Percentiles rank a stretch among this genome's conserved stretches.
Conservation (phyloP, 2,329 filamentous ascomycete genomes). For the Aspergillus carbonarius region DNA sequence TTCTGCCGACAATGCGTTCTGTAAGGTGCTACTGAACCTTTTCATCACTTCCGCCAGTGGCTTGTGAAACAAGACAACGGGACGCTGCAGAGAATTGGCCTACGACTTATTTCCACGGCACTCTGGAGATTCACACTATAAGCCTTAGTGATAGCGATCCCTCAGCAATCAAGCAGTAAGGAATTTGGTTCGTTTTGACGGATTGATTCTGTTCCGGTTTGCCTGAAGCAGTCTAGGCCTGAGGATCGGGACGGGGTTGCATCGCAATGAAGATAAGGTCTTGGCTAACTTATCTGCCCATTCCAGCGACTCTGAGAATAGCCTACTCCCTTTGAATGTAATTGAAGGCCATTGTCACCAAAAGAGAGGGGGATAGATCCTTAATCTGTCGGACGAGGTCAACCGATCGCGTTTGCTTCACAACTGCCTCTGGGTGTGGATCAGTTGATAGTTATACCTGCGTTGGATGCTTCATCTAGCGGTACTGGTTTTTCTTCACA, state of each 20-base stretch:
- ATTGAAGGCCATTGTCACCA: background rate
- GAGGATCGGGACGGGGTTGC: background rate
- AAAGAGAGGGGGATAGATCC: background rate
- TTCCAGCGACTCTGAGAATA: background rate
- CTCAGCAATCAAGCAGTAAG: background rate
- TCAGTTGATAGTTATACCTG: background rate
- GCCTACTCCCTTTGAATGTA: background rate
- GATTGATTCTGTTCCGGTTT: background rate
- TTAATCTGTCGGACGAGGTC: background rate
- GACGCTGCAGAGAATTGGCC: background rate
- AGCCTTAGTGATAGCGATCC: background rate
- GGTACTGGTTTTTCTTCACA: constrained; percentile 19
- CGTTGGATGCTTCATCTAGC: constrained; percentile 15
- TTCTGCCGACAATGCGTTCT: background rate
- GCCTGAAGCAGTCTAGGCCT: background rate
- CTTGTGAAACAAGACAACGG: background rate
- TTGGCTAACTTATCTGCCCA: background rate
- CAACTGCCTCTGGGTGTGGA: background rate
- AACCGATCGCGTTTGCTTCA: background rate
- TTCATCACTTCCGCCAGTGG: background rate
- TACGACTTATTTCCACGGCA: background rate
- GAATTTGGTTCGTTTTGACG: background rate
- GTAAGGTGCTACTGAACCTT: background rate
- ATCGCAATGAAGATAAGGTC: background rate
- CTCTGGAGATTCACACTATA: background rate